Evolutionary conservation across 768 basidiomycete genomes (phyloP).

Genomic region (Gloeopeniophorella convolvens): DNA sequence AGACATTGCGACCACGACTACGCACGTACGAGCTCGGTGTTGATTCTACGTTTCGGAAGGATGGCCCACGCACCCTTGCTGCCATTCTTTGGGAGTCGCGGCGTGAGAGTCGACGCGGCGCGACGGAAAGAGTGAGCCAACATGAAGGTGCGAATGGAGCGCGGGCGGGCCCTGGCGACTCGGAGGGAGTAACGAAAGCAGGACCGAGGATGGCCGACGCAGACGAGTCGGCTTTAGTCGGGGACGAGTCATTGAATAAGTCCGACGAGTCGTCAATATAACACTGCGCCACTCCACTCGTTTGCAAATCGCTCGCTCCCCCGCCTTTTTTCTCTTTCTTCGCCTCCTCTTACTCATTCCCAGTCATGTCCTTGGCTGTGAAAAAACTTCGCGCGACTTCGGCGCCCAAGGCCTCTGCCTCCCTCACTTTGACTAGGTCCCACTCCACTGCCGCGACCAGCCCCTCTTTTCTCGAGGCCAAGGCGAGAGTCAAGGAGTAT

Average conservation of each 20-base stretch:
- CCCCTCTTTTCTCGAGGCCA: conserved; percentile 66
- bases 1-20: conserved; percentile 92
- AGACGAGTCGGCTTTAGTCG: conserved; percentile 7
- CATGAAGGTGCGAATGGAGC: too few relatives aligned
- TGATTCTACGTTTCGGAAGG: not conserved
- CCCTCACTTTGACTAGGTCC: conserved; percentile 38
- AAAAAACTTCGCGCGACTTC: conserved; percentile 38
- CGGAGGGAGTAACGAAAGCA: too few relatives aligned
- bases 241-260: not conserved
- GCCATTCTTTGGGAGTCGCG: conserved; percentile 24
- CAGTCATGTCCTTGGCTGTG: conserved; percentile 37
- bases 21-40: not conserved
- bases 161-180: too few relatives aligned
- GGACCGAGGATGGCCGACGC: conserved; percentile 3
- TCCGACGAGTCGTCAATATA: too few relatives aligned
- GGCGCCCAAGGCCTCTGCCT: conserved; percentile 31
- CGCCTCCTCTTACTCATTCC: not conserved
- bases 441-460: conserved; percentile 43
- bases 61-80: conserved; percentile 23
- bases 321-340: not conserved
- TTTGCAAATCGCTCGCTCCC: not conserved
- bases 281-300: too few relatives aligned
- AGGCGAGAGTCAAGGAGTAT: conserved; percentile 73
- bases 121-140: conserved; percentile 3
- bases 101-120: not conserved